These are phyloP conservation scores for Amanita pseudoporphyria DNA, from an alignment of 768 basidiomycete species.

Conservation along the genomic window DNA sequence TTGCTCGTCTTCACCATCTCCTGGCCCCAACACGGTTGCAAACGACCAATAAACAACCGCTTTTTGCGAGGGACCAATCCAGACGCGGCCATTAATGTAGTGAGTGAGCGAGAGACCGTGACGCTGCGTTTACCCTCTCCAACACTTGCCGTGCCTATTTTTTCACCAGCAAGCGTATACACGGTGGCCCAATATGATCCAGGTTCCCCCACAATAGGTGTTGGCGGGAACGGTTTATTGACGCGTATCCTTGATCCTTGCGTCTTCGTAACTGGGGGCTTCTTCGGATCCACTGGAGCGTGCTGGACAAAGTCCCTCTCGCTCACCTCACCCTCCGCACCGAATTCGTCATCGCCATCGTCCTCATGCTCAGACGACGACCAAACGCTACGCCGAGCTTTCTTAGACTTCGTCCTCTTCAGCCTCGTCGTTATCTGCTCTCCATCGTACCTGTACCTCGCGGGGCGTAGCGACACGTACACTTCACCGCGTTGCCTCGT, in stretches of 20 bases:
- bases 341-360: background rate
- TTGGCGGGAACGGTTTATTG: conserved; percentile 1
- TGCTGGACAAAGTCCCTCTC: background rate
- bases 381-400: background rate
- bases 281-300: background rate
- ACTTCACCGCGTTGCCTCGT: conserved; percentile 34
- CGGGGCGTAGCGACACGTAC: conserved; percentile 25
- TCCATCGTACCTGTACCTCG: background rate
- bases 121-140: conserved; percentile 13
- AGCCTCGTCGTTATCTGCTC: background rate
- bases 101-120: conserved; percentile 13
- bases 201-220: conserved; percentile 5
- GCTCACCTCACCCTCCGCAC: background rate
- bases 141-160: conserved; percentile 18
- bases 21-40: conserved; percentile 23
- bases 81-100: conserved; percentile 1
- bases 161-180: conserved; percentile 20
- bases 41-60: conserved; percentile 21
- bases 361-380: background rate
- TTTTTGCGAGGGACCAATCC: conserved; percentile 4
- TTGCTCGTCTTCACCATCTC: conserved; percentile 7
- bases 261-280: background rate
- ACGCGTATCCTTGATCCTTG: background rate
- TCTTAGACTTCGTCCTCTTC: background rate
- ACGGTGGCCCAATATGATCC: conserved; percentile 22